Base-by-base conservation (phyloP, 2,329 filamentous ascomycete species). In the Penicillium sp. region DNA sequence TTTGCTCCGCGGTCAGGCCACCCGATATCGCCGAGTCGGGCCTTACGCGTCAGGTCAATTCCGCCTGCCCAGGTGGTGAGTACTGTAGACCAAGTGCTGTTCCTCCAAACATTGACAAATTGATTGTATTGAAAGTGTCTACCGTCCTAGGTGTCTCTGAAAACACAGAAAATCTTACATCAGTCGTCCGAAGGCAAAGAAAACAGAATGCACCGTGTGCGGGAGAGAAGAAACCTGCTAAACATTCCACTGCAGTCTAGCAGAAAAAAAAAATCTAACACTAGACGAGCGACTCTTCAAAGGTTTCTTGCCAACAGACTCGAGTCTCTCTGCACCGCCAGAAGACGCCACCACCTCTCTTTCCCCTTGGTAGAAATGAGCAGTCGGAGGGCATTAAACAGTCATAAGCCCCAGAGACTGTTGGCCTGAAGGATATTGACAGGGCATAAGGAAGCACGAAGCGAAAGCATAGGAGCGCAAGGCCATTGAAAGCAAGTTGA, bases 1-100 rank as follows among this genome's bases (percentile, higher is more conserved):
- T 54, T 53, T 54, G 40, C 44, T 51, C 51, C 47, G 51, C 51
- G 47, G 49, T 52, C 48, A 54, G 44, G 33, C 51, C 39, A 48
- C 45, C 52, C 48, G 50, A 54, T 44, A 50, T 48, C 51, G 50
- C 50, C 44, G 48, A 43, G 31, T 31, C 26, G 33, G 36, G 30
- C n/a, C 25, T 41, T 45, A 45, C 34, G n/a, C n/a, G 29, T 47
- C 28, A 45, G 21, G 36, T 33, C 23, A 13, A 38, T 33, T n/a
- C n/a, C n/a, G n/a, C n/a, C n/a, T n/a, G n/a, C n/a, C n/a, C n/a
- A n/a, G n/a, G n/a, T n/a, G n/a, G 1, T n/a, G n/a, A n/a, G n/a
- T n/a, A n/a, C n/a, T n/a, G n/a, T n/a, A n/a, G n/a, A n/a, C n/a
- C n/a, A n/a, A n/a, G n/a, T n/a, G n/a, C n/a, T n/a, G n/a, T n/a